Evolutionary conservation across 2,329 filamentous ascomycete species (phyloP).

Genomic region (Saccharata proteae): DNA sequence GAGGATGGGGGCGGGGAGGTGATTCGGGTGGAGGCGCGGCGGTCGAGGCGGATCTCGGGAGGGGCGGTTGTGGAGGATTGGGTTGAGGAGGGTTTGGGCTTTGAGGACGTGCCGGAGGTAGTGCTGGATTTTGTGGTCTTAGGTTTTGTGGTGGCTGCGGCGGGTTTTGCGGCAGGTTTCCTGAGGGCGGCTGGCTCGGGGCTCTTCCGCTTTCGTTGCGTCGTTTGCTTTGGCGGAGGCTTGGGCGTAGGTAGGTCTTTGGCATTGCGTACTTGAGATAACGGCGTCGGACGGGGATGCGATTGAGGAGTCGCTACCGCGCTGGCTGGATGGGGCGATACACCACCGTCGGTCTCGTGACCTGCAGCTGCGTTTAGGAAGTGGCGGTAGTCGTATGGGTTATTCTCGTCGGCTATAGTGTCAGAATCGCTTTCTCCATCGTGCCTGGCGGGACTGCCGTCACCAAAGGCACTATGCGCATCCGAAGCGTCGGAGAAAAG

Average conservation of each 20-base stretch:
- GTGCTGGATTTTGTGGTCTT: conserved; percentile 15
- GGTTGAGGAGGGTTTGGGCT: background rate
- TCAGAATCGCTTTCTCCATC: too few relatives aligned
- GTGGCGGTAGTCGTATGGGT: conserved; percentile 39
- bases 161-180: conserved; percentile 9
- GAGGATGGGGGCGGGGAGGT: conserved; percentile 8
- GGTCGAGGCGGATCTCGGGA: conserved; percentile 23
- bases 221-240: conserved; percentile 1
- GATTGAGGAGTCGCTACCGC: conserved; percentile 19
- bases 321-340: too few relatives aligned
- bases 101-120: conserved; percentile 11
- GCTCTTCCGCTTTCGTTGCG: conserved; percentile 17
- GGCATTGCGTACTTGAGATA: too few relatives aligned
- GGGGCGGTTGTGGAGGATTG: conserved; percentile 4
- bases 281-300: conserved; percentile 12
- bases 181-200: conserved; percentile 9
- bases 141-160: conserved; percentile 2
- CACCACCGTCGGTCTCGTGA: too few relatives aligned
- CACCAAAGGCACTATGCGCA: background rate
- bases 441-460: background rate
- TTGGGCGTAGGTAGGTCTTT: conserved; percentile 11
- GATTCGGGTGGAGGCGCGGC: conserved; percentile 17
- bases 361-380: conserved; percentile 27
- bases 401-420: conserved; percentile 28
- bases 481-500: conserved; percentile 16